Conservation (phyloP, 495 filamentous ascomycete species). For the Penicillium simplicissimum region DNA sequence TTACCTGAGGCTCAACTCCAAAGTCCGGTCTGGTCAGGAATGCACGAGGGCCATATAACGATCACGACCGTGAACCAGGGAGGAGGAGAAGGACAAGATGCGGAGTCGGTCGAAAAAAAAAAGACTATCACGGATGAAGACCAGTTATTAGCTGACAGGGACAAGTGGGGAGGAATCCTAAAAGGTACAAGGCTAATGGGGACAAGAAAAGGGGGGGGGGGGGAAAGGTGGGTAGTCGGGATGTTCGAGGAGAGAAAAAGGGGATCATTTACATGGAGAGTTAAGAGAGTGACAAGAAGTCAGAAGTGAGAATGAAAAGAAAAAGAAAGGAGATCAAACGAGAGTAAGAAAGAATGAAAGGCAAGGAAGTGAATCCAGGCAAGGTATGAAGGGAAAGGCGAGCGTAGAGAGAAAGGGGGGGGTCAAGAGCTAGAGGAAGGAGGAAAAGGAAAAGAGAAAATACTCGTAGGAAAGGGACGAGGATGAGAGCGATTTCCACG, state of each 20-base stretch:
- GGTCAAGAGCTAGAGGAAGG: background rate
- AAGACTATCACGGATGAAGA: conserved; percentile 22
- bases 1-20: conserved; percentile 26
- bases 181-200: conserved; percentile 27
- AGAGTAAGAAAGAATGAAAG: conserved; percentile 30
- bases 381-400: conserved; percentile 28
- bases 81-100: conserved; percentile 21
- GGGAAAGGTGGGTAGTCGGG: conserved; percentile 7
- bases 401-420: conserved; percentile 10
- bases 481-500: background rate
- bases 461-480: background rate
- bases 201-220: conserved; percentile 34
- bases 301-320: conserved; percentile 12
- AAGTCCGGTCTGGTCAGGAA: conserved; percentile 23
- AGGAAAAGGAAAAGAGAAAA: background rate
- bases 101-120: conserved; percentile 18
- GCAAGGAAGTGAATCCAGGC: conserved; percentile 33
- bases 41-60: conserved; percentile 22
- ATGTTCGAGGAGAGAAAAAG: conserved; percentile 17
- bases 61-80: conserved; percentile 18
- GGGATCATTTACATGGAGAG: conserved; percentile 28
- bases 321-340: conserved; percentile 19
- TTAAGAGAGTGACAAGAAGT: conserved; percentile 11
- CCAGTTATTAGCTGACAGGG: conserved; percentile 31
- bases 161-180: conserved; percentile 21